Evolutionary conservation across 2,329 filamentous ascomycete genomes (phyloP), one percentile per base, ranked within the genome.

Genomic region (Pochonia chlamydosporia): DNA sequence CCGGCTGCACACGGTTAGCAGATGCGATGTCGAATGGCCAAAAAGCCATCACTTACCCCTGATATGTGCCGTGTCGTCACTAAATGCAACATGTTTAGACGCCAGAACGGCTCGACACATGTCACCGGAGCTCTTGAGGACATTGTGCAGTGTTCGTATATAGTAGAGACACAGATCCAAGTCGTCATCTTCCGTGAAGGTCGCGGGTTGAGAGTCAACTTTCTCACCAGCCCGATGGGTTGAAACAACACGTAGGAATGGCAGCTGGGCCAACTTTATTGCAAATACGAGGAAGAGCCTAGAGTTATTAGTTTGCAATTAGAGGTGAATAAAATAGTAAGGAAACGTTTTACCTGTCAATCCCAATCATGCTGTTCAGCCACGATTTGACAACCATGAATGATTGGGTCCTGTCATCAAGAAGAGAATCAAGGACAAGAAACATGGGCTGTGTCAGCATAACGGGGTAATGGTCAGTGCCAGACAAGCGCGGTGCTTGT

Each of bases 361-460:
- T 75, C 3, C 81, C 79, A 48, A 80, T 65, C 57, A 82, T 73
- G 47, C 63, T 83, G 56, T 87, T 85, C 3, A 97, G 73, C 91
- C 92, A 96, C 42, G 79, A 82, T 56, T 85, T 85, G 33, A 89
- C 81, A 23, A 86, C 85, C 66, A 89, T 85, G 52, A 85, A 89
- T 13, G 86, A 70, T 56, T 91, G 87, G 2, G 82, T 85, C 18
- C 79, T 76, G 50, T 89, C 83, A 49, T 91, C 84, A 16, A 79
- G 68, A 1, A 97, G 71, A 1, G 84, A 78, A 64, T 97, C 92
- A 23, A 97, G 72, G 52, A 95, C 76, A 10, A 95, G 68, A 52
- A 96, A 85, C 16, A 96, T 66, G 1, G 92, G 92, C 43, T 89
- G 81, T 5, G 85, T 85, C 35, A 97, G 74, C 70, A 96, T 84